Evolutionary conservation across 2,329 filamentous ascomycete genomes (phyloP).

Genomic region (Curvularia verruculosa): DNA sequence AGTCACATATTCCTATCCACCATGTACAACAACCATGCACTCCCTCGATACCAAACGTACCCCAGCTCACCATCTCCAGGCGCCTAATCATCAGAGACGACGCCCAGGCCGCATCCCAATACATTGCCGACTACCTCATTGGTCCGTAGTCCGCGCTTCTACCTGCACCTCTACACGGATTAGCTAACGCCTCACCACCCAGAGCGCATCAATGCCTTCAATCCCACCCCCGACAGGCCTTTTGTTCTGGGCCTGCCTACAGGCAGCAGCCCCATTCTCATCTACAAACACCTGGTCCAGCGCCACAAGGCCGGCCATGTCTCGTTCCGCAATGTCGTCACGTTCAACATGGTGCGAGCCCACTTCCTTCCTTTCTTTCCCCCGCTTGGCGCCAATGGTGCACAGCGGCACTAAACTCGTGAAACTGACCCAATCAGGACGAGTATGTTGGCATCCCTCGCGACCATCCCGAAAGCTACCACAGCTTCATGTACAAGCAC

Average conservation of each 20-base stretch:
- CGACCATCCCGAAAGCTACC: constrained; percentile 84
- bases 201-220: constrained; percentile 80
- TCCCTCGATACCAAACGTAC: constrained; percentile 14
- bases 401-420: constrained; percentile 24
- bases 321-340: constrained; percentile 86
- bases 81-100: constrained; percentile 83
- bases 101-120: constrained; percentile 69
- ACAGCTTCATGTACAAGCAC: constrained; percentile 92
- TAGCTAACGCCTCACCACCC: constrained; percentile 34
- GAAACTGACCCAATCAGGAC: constrained; percentile 60
- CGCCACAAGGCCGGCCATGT: constrained; percentile 75
- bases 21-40: constrained; percentile 46
- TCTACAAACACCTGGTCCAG: constrained; percentile 77
- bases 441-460: constrained; percentile 85
- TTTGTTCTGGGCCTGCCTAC: constrained; percentile 86
- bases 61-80: constrained; percentile 59
- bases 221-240: constrained; percentile 72
- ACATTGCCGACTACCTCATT: constrained; percentile 83
- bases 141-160: constrained; percentile 52
- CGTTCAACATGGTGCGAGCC: constrained; percentile 80
- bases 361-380: constrained; percentile 10
- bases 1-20: constrained; percentile 14
- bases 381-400: constrained; percentile 20
- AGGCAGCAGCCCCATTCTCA: constrained; percentile 77
- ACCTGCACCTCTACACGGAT: constrained; percentile 16